Percentiles rank a stretch among this genome's conserved stretches.
Conservation (phyloP, 257 asterid species). For the Penstemon barbatus region DNA sequence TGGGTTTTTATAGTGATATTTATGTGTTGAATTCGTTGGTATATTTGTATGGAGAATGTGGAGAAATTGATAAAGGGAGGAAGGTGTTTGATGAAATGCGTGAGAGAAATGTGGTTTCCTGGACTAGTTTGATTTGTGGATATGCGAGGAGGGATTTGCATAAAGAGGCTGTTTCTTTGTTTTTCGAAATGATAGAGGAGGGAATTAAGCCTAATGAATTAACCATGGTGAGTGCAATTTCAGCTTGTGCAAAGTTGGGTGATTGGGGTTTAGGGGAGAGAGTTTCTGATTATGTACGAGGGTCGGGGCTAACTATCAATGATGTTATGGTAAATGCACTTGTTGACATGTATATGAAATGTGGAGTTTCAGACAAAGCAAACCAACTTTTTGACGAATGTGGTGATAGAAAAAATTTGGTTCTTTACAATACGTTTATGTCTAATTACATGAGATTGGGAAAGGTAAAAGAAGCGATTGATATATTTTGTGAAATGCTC, state of each 20-base stretch:
- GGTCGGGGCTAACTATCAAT: constrained; percentile 36
- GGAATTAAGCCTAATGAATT: constrained; percentile 49
- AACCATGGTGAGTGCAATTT: constrained; percentile 41
- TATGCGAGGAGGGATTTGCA: constrained; percentile 36
- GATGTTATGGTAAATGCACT: constrained; percentile 50
- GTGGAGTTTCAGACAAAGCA: constrained; percentile 50
- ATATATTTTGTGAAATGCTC: constrained; percentile 42
- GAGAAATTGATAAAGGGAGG: constrained; percentile 46
- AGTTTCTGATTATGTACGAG: constrained; percentile 30
- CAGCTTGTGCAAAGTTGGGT: constrained; percentile 52
- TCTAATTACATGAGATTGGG: constrained; percentile 51
- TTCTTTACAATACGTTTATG: constrained; percentile 48
- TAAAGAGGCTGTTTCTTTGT: constrained; percentile 51
- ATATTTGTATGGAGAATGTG: constrained; percentile 49
- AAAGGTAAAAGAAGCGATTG: constrained; percentile 43
- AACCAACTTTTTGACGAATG: constrained; percentile 40
- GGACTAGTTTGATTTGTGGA: constrained; percentile 62
- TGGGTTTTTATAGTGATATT: constrained; percentile 39
- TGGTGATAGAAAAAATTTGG: constrained; percentile 40
- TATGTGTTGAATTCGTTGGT: constrained; percentile 49
- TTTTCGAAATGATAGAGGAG: constrained; percentile 48
- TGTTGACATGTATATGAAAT: constrained; percentile 61
- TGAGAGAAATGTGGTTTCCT: constrained; percentile 48
- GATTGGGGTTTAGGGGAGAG: constrained; percentile 45
- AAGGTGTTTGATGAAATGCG: constrained; percentile 30